phyloP scores from a whole-genome alignment of 2,329 filamentous ascomycete genomes.

The Xylariomycetidae sp. region DNA sequence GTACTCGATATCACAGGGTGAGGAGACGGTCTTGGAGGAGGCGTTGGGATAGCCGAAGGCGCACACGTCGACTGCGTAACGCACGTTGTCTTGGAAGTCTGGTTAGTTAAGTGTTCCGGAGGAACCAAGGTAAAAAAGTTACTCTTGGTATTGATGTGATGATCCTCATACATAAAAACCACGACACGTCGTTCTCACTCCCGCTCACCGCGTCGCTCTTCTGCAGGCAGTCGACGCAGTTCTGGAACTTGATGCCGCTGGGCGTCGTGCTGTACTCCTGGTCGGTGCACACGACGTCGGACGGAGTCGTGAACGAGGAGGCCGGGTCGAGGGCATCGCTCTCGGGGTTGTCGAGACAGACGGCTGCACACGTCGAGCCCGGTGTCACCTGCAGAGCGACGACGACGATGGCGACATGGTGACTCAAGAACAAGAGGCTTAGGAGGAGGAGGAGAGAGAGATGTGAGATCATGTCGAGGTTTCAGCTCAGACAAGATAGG shows the following conservation, averaged over 20 bases:
- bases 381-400: slow-evolving; percentile 44
- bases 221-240: slow-evolving; percentile 42
- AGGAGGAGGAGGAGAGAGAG: slow-evolving; percentile 9
- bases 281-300: slow-evolving; percentile 45
- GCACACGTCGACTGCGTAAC: slow-evolving; percentile 44
- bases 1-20: slow-evolving; percentile 37
- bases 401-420: too few relatives aligned
- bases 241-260: slow-evolving; percentile 40
- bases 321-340: slow-evolving; percentile 28
- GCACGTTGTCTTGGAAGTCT: slow-evolving; percentile 41
- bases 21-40: slow-evolving; percentile 29
- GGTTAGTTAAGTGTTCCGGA: slow-evolving; percentile 12
- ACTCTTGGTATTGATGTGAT: too few relatives aligned
- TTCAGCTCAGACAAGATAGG: too few relatives aligned
- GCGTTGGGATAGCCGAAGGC: slow-evolving; percentile 34
- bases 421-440: slow-evolving; percentile 11
- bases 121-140: too few relatives aligned
- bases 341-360: slow-evolving; percentile 38
- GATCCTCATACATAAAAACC: slow-evolving; percentile 42
- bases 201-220: slow-evolving; percentile 37
- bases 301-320: slow-evolving; percentile 36
- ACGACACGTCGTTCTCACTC: slow-evolving; percentile 37
- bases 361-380: slow-evolving; percentile 43
- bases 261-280: slow-evolving; percentile 31
- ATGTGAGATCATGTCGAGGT: too few relatives aligned